Conservation (phyloP, 2,329 filamentous ascomycete species). For the Xylogone sp. region DNA sequence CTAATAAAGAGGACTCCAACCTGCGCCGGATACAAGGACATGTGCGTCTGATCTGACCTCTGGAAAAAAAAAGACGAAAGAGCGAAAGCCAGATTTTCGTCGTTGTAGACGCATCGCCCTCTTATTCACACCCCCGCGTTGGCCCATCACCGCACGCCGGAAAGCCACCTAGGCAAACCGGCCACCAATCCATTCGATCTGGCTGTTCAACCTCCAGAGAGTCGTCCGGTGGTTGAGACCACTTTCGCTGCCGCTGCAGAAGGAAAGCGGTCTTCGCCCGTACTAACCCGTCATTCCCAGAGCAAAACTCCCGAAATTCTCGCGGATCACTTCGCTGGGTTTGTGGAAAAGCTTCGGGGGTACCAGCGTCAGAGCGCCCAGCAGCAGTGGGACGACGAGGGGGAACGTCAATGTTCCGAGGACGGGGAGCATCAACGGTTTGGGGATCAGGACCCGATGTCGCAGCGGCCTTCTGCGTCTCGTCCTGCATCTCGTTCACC, state of each 20-base stretch:
- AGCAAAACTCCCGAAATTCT: constrained; percentile 23
- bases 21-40: not conserved
- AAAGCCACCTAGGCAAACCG: constrained; percentile 23
- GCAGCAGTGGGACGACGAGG: constrained; percentile 30
- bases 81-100: not conserved
- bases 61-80: no score
- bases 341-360: constrained; percentile 29
- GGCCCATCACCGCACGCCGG: constrained; percentile 19
- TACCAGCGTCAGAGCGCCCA: constrained; percentile 30
- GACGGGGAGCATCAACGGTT: constrained; percentile 44
- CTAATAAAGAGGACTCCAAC: not conserved
- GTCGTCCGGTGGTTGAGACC: constrained; percentile 29
- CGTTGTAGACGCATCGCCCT: not conserved
- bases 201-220: constrained; percentile 34
- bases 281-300: constrained; percentile 19
- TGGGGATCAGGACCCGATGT: constrained; percentile 62
- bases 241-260: constrained; percentile 26
- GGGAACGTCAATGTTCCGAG: constrained; percentile 54
- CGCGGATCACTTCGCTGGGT: constrained; percentile 25
- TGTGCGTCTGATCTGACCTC: not conserved
- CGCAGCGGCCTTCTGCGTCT: constrained; percentile 56
- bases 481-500: constrained; percentile 47
- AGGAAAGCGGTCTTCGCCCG: constrained; percentile 24
- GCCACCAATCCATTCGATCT: constrained; percentile 28
- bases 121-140: constrained; percentile 5